A percentile compares a stretch with the other conserved stretches of the same genome.
phyloP scores from a whole-genome alignment of 225 moss, liverwort and hornwort species.

The Ulota crispa region DNA sequence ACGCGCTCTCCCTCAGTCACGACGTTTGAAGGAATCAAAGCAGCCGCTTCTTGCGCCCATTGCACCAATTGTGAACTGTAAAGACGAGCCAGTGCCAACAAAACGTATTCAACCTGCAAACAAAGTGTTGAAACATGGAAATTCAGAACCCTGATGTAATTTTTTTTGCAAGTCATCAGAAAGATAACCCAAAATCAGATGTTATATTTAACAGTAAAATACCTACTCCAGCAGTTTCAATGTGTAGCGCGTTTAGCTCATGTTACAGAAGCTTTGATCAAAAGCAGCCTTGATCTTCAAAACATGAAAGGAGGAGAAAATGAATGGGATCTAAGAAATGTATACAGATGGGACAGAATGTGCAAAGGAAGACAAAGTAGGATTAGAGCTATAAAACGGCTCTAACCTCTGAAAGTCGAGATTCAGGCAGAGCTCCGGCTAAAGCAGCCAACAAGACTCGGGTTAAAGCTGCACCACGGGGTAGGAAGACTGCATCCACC shows the following conservation, averaged over 20 bases:
- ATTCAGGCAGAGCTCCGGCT: conserved; percentile 90
- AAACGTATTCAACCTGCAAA: conserved; percentile 64
- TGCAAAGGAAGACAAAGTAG: neutral
- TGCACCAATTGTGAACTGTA: conserved; percentile 77
- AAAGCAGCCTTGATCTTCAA: neutral
- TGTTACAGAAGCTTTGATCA: neutral
- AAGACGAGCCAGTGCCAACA: conserved; percentile 67
- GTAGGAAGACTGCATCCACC: conserved; percentile 73
- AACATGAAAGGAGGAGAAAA: neutral
- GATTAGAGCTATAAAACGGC: neutral
- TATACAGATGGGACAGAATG: neutral
- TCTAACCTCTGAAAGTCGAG: conserved; percentile 69
- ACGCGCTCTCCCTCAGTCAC: conserved; percentile 69
- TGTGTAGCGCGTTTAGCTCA: neutral
- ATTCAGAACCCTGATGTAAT: neutral
- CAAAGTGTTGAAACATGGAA: neutral
- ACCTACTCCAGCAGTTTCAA: neutral
- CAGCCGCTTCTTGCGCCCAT: conserved; percentile 82
- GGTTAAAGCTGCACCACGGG: conserved; percentile 73
- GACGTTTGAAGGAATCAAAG: conserved; percentile 69
- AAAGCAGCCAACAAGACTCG: conserved; percentile 85
- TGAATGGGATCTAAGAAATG: neutral
- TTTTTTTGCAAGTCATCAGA: neutral
- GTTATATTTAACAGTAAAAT: neutral
- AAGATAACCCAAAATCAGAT: neutral